Evolutionary conservation across 805 yeast genomes (phyloP).

Genomic region (Ogataea saltuana): DNA sequence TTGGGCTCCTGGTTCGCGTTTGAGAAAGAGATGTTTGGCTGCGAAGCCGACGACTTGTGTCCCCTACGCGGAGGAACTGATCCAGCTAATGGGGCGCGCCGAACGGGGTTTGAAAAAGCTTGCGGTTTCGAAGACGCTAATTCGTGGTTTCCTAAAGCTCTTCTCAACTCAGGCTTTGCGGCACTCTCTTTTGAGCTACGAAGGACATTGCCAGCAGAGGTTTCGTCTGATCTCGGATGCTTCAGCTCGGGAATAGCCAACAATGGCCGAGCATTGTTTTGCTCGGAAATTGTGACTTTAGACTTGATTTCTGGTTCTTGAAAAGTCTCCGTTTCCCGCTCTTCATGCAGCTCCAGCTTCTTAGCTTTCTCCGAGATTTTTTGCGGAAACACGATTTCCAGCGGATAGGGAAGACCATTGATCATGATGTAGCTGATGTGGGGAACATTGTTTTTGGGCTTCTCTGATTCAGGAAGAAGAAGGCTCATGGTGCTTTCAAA

Average conservation of each 20-base stretch:
- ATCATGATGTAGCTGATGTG: slow-evolving; percentile 25
- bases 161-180: too few species aligned
- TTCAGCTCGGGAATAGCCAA: slow-evolving; percentile 11
- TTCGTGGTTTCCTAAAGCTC: too few species aligned
- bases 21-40: background rate
- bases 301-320: background rate
- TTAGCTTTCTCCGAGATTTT: slow-evolving; percentile 26
- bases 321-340: background rate
- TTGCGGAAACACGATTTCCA: slow-evolving; percentile 29
- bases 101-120: too few species aligned
- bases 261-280: slow-evolving; percentile 9
- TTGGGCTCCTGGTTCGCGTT: too few species aligned
- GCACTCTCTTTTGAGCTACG: too few species aligned
- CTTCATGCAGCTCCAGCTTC: slow-evolving; percentile 2
- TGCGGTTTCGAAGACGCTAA: too few species aligned
- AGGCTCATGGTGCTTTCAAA: slow-evolving; percentile 9
- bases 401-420: slow-evolving; percentile 33
- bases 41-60: background rate
- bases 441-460: slow-evolving; percentile 3
- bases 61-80: background rate
- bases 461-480: slow-evolving; percentile 8
- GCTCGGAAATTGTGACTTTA: background rate
- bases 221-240: background rate
- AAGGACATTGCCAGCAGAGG: too few species aligned
- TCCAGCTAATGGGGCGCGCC: too few species aligned